Evolutionary conservation across 345 rosid genomes (phyloP), one percentile per base, ranked within the genome.

Genomic region (Sonneratia alba): DNA sequence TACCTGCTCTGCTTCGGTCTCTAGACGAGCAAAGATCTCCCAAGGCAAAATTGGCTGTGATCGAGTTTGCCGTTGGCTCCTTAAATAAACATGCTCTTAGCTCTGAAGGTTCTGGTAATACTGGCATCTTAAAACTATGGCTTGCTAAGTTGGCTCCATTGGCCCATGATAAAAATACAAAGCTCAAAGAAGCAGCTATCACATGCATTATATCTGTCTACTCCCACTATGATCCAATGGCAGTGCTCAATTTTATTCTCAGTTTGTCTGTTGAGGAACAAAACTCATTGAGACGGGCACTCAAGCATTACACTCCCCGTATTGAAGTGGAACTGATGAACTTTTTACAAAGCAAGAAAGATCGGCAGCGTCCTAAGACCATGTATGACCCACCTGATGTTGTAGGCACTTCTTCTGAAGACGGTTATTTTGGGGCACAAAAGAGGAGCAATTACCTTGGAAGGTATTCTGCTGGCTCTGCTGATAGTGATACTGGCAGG

Each of bases 11-110:
- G 78, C 96, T 95, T 66, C 96, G 99, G 75, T 95, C 99, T 68
- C 83, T 95, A 56, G 99, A 95, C 87, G 99, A 95, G 75, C 99
- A 95, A 79, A 83, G 99, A 53, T 95, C 97, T 34, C 97, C 97
- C 37, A 95, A 92, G 86, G 99, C 99, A 77, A 95, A 95, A 82
- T 84, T 95, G 85, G 97, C 97, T 79, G 97, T 95, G 73, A 95
- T 91, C 76, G 97, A 95, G 78, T 95, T 88, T 75, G 88, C 97
- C 63, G 83, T 95, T 75, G 84, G 86, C 80, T 91, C 99, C 56
- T 91, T 95, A 67, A 91, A 90, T 83, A 95, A 89, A 79, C 90
- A 91, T 77, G 83, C 92, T 36, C 72, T 84, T 80, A 90, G 83
- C 76, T 79, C 91, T 79, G 99, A 95, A 78, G 91, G 91, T 71